Base-by-base conservation (phyloP, 1,139 yeast species). In the Candida mesenterica region DNA sequence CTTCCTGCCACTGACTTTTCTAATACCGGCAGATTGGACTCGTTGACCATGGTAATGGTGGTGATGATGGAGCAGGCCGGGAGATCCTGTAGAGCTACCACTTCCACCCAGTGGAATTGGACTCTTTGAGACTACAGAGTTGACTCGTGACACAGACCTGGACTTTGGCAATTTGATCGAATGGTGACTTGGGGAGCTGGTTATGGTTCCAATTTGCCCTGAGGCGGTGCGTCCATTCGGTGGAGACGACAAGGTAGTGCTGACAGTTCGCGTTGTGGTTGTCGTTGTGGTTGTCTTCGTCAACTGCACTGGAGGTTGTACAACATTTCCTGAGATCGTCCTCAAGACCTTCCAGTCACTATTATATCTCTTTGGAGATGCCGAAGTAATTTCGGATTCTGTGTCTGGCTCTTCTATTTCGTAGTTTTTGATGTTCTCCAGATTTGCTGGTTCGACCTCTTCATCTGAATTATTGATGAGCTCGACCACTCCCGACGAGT, bases 221-320 rank as follows among this genome's bases (percentile, higher is more conserved):
- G 24, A 16, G 19, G 59, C 49, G 2, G 68, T 57, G 6, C 65
- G 53, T 3, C 60, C 49, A 31, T 54, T 62, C 4, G 73, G 74
- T 3, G 77, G 66, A 4, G 77, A 71, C 8, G 74, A 65, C 32
- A 72, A 56, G 4, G 74, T 62, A 12, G 70, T 66, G 49, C 73
- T 69, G 13, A 64, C 65, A 1, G 75, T 70, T 32, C 76, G 57
- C 7, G 42, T 39, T 7, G 77, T 72, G 24, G 74, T 70, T 3
- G 76, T 72, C 1, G 76, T 68, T 2, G 76, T 68, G 3, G 72
- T 62, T 2, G 76, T 71, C 44, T 68, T 74, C n/a, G 73, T 68
- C 37, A 68, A 57, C 41, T 64, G 71, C 23, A 65, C 60, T 6
- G 69, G 71, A 15, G 44, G 43, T 36, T 53, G 53, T 43, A 64